Base-by-base conservation (phyloP, 148 eudicot species). In the Fallopia convolvulus region DNA sequence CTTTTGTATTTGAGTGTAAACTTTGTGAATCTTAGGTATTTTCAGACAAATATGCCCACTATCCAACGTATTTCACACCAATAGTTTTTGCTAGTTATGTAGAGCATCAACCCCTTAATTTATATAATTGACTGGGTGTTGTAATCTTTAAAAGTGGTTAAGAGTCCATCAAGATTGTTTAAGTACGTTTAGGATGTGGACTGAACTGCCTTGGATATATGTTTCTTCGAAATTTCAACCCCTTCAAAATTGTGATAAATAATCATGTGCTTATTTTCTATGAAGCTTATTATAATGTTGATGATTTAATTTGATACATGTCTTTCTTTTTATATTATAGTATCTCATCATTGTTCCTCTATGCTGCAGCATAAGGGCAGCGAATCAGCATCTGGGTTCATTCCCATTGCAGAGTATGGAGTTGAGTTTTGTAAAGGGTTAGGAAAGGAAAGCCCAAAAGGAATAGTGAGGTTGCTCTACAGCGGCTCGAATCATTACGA, bases 401-500 rank as follows among this genome's bases (percentile, higher is more conserved):
- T 93, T 80, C 96, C 92, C 4, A 93, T 93, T 36, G 89, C 89
- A 68, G 96, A 91, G 76, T 93, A 93, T 79, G 98, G 96, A 72
- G 78, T 82, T 8, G 90, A 86, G 80, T 91, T 83, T 80, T 46
- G 82, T 9, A 89, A 93, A 80, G 86, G 84, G 74, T 84, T 82
- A 20, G 80, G 81, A 63, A 87, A 91, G 76, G 83, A 74, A 65
- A 89, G 84, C 74, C 79, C 88, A 50, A 86, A 84, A 71, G 78
- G 88, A 71, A 89, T 71, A 47, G 98, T 93, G 79, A 90, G 89
- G 77, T 82, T 93, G 68, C 85, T 93, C 40, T 93, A 89, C 83
- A 91, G 93, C 58, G 98, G 98, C 18, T 87, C 82, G 32, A 91
- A 89, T 81, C 98, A 93, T 82, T 93, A 93, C 50, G 98, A 93